A percentile compares a stretch with the other conserved stretches of the same genome.
phyloP scores from a whole-genome alignment of 2,329 filamentous ascomycete genomes.

The Fusarium xyrophilum region DNA sequence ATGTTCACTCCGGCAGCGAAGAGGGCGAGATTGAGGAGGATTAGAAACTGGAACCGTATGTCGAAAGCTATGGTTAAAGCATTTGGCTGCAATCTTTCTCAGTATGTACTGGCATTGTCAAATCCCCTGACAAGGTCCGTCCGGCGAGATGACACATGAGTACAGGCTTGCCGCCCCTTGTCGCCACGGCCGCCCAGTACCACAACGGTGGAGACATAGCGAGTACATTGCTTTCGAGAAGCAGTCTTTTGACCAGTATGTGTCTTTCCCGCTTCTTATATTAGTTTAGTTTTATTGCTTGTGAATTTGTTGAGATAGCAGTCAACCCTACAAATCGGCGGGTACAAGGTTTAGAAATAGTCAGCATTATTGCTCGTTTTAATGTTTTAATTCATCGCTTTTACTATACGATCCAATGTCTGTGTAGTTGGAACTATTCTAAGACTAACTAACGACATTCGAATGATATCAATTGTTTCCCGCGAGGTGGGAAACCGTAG shows the following conservation, averaged over 20 bases:
- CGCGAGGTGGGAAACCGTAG: slow-evolving; percentile 50
- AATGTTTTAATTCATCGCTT: background rate
- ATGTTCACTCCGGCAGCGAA: slow-evolving; percentile 79
- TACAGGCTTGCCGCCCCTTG: slow-evolving; percentile 39
- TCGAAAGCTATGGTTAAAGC: slow-evolving; percentile 5
- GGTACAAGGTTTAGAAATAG: background rate
- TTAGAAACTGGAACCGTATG: slow-evolving; percentile 43
- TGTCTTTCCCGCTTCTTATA: slow-evolving; percentile 28
- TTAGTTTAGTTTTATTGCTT: slow-evolving; percentile 22
- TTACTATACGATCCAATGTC: slow-evolving; percentile 19
- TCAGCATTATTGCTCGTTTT: background rate
- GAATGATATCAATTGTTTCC: slow-evolving; percentile 41
- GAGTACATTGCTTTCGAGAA: slow-evolving; percentile 24
- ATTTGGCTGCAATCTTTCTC: slow-evolving; percentile 26
- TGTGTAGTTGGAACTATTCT: slow-evolving; percentile 25
- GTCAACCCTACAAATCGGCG: slow-evolving; percentile 9
- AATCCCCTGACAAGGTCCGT: slow-evolving; percentile 32
- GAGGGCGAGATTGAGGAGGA: slow-evolving; percentile 97
- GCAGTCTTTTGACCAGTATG: slow-evolving; percentile 36
- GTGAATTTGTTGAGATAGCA: slow-evolving; percentile 29
- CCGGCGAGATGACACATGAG: slow-evolving; percentile 43
- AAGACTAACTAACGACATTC: slow-evolving; percentile 35
- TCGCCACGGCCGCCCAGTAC: slow-evolving; percentile 28
- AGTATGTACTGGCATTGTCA: slow-evolving; percentile 42
- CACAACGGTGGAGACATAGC: slow-evolving; percentile 32